These are phyloP conservation scores for Rhodotorula toruloides DNA, from an alignment of 768 basidiomycete species.

Conservation along the genomic window DNA sequence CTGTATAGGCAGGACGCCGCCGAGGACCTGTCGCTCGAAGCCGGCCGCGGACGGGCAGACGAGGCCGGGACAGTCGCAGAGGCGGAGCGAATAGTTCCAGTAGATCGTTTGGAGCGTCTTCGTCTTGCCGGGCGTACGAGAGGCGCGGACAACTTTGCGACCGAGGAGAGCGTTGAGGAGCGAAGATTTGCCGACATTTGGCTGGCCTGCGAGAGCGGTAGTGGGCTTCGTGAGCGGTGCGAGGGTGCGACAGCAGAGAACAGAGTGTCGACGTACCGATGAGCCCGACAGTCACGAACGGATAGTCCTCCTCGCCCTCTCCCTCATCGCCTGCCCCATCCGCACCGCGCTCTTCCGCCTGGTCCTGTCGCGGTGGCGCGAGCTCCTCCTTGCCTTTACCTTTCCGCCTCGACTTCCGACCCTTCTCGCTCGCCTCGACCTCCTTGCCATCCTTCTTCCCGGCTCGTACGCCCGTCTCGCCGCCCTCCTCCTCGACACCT, in stretches of 20 bases:
- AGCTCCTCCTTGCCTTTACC: background rate
- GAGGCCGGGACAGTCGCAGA: slow-evolving; percentile 92
- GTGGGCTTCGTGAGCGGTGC: slow-evolving; percentile 16
- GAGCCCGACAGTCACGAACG: slow-evolving; percentile 44
- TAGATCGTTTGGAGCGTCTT: slow-evolving; percentile 60
- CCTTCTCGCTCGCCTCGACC: background rate
- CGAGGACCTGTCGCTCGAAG: slow-evolving; percentile 69
- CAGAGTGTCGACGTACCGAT: slow-evolving; percentile 32
- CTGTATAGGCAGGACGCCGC: slow-evolving; percentile 23
- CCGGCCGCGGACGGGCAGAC: slow-evolving; percentile 79
- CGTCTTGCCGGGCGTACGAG: slow-evolving; percentile 73
- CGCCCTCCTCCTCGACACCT: slow-evolving; percentile 42
- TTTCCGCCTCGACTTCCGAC: background rate
- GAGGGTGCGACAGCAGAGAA: background rate
- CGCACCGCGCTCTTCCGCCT: background rate
- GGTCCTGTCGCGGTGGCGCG: background rate
- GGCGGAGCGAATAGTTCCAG: slow-evolving; percentile 75
- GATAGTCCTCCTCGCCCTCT: slow-evolving; percentile 4
- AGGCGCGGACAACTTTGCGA: slow-evolving; percentile 67
- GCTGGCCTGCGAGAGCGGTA: slow-evolving; percentile 45
- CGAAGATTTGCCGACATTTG: slow-evolving; percentile 93
- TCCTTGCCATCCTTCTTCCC: background rate
- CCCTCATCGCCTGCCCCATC: background rate
- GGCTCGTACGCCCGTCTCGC: slow-evolving; percentile 3
- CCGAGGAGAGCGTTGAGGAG: slow-evolving; percentile 88